phyloP scores from a whole-genome alignment of 331 rosid species.

The Telfairia occidentalis region DNA sequence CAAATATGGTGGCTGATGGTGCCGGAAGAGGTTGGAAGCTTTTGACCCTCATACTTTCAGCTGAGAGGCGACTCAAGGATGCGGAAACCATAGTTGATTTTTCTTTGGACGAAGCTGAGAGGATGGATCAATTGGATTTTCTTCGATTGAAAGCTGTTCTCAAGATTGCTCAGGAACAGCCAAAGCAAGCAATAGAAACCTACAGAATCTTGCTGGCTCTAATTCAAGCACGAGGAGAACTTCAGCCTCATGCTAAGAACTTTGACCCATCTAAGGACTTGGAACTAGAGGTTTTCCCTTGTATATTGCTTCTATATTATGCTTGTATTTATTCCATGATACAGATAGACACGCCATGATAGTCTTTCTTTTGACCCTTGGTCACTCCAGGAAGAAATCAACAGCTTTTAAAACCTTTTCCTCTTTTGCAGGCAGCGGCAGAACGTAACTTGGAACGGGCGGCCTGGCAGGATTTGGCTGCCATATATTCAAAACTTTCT shows the following conservation, averaged over 20 bases:
- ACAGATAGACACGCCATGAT: not conserved
- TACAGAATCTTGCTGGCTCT: conserved; percentile 69
- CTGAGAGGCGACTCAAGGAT: conserved; percentile 53
- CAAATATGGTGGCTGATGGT: conserved; percentile 51
- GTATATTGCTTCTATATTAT: not conserved
- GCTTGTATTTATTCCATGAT: not conserved
- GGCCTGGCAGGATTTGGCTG: conserved; percentile 76
- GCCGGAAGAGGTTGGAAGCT: conserved; percentile 60
- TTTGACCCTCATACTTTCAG: conserved; percentile 66
- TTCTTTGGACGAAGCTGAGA: conserved; percentile 61
- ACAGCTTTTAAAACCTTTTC: not conserved
- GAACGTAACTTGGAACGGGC: conserved; percentile 53
- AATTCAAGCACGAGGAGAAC: conserved; percentile 54
- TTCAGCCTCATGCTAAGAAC: conserved; percentile 29
- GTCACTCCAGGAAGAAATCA: not conserved
- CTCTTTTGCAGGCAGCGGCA: conserved; percentile 34
- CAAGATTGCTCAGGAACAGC: conserved; percentile 66
- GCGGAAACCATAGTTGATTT: conserved; percentile 74
- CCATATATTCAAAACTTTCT: conserved; percentile 47
- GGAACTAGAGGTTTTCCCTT: conserved; percentile 23
- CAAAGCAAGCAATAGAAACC: conserved; percentile 87
- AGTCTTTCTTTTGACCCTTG: not conserved
- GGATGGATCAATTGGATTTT: conserved; percentile 60
- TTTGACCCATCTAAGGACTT: conserved; percentile 16
- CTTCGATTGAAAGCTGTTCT: conserved; percentile 74